phyloP scores from a whole-genome alignment of 331 rosid genomes.

The Dryas integrifolia region DNA sequence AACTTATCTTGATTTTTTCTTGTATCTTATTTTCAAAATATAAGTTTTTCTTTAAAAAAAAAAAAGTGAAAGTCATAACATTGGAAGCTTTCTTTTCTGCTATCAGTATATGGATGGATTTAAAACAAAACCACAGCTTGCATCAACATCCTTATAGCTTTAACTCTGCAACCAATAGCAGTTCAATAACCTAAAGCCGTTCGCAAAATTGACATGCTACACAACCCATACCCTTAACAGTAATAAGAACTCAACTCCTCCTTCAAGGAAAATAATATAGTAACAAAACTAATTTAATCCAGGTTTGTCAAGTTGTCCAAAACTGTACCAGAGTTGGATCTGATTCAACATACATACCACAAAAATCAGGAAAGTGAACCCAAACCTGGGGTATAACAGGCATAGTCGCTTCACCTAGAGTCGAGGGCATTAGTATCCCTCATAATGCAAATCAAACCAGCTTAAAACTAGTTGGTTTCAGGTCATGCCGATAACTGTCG shows the following conservation, averaged over 20 bases:
- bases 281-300: not conserved
- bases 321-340: not conserved
- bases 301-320: not conserved
- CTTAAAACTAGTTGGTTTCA: constrained; percentile 1
- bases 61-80: not conserved
- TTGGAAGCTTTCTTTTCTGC: not conserved
- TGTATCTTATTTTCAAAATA: not conserved
- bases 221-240: not conserved
- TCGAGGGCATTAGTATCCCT: not conserved
- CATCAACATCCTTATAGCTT: not conserved
- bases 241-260: not conserved
- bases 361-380: not conserved
- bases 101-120: not conserved
- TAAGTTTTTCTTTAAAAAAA: not conserved
- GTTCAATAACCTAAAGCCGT: not conserved
- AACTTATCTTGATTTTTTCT: not conserved
- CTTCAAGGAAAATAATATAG: not conserved
- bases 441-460: not conserved
- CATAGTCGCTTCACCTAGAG: not conserved
- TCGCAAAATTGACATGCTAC: not conserved
- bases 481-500: not conserved
- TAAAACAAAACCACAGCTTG: not conserved
- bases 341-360: not conserved
- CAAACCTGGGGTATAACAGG: not conserved
- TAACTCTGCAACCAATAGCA: not conserved